Conservation (phyloP, 768 basidiomycete species). For the Dendrothele bispora region DNA sequence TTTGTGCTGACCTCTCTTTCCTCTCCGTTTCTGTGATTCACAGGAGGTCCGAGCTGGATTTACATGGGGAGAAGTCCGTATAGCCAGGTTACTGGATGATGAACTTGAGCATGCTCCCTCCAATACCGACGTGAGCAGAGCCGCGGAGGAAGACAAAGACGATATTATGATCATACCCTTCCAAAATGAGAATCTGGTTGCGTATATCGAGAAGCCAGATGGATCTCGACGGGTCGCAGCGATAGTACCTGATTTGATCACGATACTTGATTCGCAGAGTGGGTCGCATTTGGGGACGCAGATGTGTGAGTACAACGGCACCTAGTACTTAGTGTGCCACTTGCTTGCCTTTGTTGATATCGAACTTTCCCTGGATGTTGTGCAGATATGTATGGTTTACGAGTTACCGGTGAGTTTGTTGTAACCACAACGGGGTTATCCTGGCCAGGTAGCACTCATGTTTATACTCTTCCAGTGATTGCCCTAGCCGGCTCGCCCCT, state of each 20-base stretch:
- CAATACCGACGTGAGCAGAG: too few species aligned
- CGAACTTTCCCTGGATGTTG: not conserved
- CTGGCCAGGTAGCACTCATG: too few species aligned
- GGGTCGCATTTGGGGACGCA: constrained; percentile 64
- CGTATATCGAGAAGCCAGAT: not conserved
- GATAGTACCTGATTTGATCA: constrained; percentile 66
- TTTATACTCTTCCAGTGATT: constrained; percentile 23
- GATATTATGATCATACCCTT: too few species aligned
- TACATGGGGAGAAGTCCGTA: too few species aligned
- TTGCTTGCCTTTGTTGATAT: not conserved
- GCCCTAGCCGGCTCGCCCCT: constrained; percentile 51
- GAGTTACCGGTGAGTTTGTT: constrained; percentile 49
- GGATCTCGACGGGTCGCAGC: constrained; percentile 38
- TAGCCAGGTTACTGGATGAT: too few species aligned
- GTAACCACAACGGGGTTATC: not conserved
- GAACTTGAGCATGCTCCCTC: too few species aligned
- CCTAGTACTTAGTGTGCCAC: constrained; percentile 4
- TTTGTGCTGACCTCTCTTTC: too few species aligned
- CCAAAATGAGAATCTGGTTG: too few species aligned
- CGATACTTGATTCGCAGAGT: constrained; percentile 61
- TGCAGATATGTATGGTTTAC: constrained; percentile 51
- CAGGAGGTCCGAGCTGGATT: too few species aligned
- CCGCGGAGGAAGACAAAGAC: too few species aligned
- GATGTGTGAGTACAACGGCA: constrained; percentile 30
- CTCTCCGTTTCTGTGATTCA: too few species aligned